A percentile compares a stretch with the other conserved stretches of the same genome.
Evolutionary conservation across 1,284 basidiomycete species (phyloP).

Genomic region (Blastosporella zonata): DNA sequence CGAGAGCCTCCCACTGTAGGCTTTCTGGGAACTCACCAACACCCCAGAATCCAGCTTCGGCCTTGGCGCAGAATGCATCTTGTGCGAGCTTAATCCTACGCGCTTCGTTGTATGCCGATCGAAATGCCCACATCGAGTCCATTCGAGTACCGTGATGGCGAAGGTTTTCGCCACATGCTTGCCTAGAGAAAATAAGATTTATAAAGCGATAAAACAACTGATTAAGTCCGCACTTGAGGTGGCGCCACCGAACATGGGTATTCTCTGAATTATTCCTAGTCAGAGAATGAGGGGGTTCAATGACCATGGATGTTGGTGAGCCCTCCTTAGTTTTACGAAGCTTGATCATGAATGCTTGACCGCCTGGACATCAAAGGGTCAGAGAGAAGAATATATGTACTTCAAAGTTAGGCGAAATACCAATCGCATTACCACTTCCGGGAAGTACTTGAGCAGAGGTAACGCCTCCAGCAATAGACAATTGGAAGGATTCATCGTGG

Average conservation of each 20-base stretch:
- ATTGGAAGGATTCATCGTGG: slow-evolving; percentile 46
- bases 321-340: slow-evolving; percentile 55
- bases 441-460: slow-evolving; percentile 50
- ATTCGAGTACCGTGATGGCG: slow-evolving; percentile 48
- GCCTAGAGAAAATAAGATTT: slow-evolving; percentile 34
- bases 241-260: slow-evolving; percentile 47
- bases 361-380: slow-evolving; percentile 37
- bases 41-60: slow-evolving; percentile 58
- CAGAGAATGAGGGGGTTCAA: slow-evolving; percentile 56
- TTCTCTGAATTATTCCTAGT: slow-evolving; percentile 31
- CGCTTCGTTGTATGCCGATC: slow-evolving; percentile 64
- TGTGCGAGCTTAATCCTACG: slow-evolving; percentile 68
- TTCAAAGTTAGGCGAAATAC: slow-evolving; percentile 28
- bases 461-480: slow-evolving; percentile 52
- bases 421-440: slow-evolving; percentile 58
- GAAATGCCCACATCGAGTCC: slow-evolving; percentile 63
- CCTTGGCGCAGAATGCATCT: slow-evolving; percentile 66
- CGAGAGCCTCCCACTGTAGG: slow-evolving; percentile 75
- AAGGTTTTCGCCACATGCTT: slow-evolving; percentile 58
- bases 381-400: neutral
- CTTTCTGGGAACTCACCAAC: slow-evolving; percentile 66
- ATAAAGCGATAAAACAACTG: neutral
- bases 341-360: slow-evolving; percentile 71
- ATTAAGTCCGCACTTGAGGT: slow-evolving; percentile 49
- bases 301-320: slow-evolving; percentile 57